phyloP scores from a whole-genome alignment of 2,329 filamentous ascomycete species.

The Aspergillaceae sp. region DNA sequence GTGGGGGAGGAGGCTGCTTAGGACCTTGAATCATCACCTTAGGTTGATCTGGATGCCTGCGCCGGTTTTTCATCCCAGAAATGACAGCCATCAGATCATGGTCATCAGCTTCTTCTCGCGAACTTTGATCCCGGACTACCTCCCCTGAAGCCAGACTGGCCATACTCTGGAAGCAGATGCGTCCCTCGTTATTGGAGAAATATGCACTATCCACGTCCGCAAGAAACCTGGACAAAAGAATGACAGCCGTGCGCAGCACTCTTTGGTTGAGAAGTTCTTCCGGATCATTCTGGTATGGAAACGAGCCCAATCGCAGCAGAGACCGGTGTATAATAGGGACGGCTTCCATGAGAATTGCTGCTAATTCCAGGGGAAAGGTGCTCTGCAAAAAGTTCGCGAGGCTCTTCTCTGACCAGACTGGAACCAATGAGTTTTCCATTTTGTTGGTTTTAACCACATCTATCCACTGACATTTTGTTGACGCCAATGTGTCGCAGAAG shows the following conservation, averaged over 20 bases:
- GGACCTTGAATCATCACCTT: background rate
- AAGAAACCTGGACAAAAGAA: background rate
- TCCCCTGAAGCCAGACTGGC: background rate
- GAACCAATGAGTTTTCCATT: background rate
- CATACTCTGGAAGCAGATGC: background rate
- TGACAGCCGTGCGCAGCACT: background rate
- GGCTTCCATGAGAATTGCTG: background rate
- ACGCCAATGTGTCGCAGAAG: background rate
- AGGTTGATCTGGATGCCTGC: background rate
- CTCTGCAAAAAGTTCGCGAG: background rate
- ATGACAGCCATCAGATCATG: background rate
- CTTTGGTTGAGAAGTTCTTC: background rate
- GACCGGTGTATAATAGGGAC: background rate
- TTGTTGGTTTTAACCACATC: background rate
- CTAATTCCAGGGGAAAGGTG: background rate
- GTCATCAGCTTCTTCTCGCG: background rate
- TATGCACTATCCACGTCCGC: background rate
- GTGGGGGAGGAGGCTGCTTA: background rate
- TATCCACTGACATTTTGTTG: background rate
- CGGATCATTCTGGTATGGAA: constrained; percentile 2
- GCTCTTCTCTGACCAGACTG: background rate
- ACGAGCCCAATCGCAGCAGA: background rate
- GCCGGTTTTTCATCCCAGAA: background rate
- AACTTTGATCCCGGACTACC: background rate
- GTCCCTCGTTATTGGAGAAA: background rate